These are phyloP conservation scores for Trebouxiophyceae sp. DNA, from an alignment of 163 green algal genomes.

Conservation along the genomic window DNA sequence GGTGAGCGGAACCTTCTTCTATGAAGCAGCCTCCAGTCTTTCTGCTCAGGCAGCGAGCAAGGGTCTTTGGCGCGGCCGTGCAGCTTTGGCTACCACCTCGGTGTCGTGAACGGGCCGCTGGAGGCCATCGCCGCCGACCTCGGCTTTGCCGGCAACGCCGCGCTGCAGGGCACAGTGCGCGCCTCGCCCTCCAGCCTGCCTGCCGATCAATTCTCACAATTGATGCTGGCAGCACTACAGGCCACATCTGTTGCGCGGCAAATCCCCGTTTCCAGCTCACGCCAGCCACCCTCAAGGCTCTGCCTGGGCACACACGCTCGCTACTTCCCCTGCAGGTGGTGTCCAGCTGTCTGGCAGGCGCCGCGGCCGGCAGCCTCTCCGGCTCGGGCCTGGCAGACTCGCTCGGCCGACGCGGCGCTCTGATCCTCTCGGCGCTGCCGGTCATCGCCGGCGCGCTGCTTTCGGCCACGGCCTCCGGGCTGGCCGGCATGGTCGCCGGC, in stretches of 20 bases:
- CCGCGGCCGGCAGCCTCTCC: constrained; percentile 66
- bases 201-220: too few species aligned
- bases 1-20: too few species aligned
- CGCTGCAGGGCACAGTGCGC: constrained; percentile 47
- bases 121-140: constrained; percentile 72
- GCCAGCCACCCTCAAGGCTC: too few species aligned
- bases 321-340: constrained; percentile 71
- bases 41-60: too few species aligned
- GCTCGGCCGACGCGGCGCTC: constrained; percentile 63
- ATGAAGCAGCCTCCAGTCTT: too few species aligned
- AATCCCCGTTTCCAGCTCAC: neutral
- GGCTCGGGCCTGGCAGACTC: constrained; percentile 72
- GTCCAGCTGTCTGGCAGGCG: constrained; percentile 70
- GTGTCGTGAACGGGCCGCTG: constrained; percentile 89
- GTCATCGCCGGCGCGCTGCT: constrained; percentile 71
- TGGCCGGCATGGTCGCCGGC: constrained; percentile 65
- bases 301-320: too few species aligned
- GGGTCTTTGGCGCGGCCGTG: too few species aligned
- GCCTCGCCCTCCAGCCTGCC: too few species aligned
- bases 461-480: constrained; percentile 43
- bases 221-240: too few species aligned
- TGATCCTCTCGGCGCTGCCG: constrained; percentile 66
- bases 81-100: constrained; percentile 87
- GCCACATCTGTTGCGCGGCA: neutral
- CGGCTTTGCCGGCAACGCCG: constrained; percentile 65